Base-by-base conservation (phyloP, 352 stramenopile genomes). In the Globisporangium acanthophoron region DNA sequence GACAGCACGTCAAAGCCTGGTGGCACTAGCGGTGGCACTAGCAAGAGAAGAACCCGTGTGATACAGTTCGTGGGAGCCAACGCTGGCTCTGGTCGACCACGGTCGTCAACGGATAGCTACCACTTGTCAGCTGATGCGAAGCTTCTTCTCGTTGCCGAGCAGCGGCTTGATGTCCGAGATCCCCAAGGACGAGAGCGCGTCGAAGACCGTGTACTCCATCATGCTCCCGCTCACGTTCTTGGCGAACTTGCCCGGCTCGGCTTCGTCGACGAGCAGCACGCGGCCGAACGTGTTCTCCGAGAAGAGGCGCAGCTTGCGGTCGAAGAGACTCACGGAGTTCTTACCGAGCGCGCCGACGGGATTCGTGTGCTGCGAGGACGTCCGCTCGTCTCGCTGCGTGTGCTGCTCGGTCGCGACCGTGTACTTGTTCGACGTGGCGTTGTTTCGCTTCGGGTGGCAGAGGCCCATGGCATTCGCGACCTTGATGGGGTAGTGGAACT, bases 141-240 rank as follows among this genome's bases (percentile, higher is more conserved):
- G 60, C 21, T 66, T 71, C 55, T 71, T 71, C 13, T 69, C 60
- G 39, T 69, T 63, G 20, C 64, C 60, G 18, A 78, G 33, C 33
- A 37, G 9, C 5, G 33, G 33, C 9, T 37, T 37, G 33, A 37
- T 37, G 33, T 37, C 33, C 27, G 13, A 40, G 20, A 78, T 66
- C 20, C 37, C 44, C 37, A 73, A 58, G 45, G 39, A 53, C 4
- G 70, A 55, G 15, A 75, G 61, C 24, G 64, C 67, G 20, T 78
- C 67, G 15, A 45, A 15, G 2, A 75, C 70, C 7, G 52, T 35
- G 40, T 62, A 78, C 58, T 75, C 61, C n/a, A 43, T 61, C 43
- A 71, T 56, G 24, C 56, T 58, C 1, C 56, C 59, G 3, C 58
- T 45, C 15, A 41, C 41, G 24, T 70, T 67, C 40, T 70, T 73